phyloP scores from a whole-genome alignment of 202 grass and related monocot species.

The Setaria viridis region DNA sequence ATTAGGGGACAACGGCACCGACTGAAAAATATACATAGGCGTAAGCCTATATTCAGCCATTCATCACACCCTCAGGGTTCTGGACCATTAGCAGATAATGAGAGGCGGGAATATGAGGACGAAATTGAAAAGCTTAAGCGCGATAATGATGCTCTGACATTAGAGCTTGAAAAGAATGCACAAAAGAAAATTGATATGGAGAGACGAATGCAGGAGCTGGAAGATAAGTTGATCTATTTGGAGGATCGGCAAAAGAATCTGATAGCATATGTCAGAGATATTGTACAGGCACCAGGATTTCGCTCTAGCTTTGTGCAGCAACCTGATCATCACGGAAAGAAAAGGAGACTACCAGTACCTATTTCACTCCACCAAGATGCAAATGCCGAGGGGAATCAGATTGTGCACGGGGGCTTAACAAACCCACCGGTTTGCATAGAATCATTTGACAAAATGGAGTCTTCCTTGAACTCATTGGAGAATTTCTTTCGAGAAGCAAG shows the following conservation, averaged over 20 bases:
- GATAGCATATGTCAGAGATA: constrained; percentile 65
- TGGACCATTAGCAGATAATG: constrained; percentile 56
- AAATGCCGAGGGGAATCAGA: constrained; percentile 47
- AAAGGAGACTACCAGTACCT: constrained; percentile 60
- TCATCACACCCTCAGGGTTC: constrained; percentile 58
- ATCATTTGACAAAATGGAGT: constrained; percentile 92
- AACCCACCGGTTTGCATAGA: constrained; percentile 57
- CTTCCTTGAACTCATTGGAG: constrained; percentile 84
- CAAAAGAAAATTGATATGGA: constrained; percentile 68
- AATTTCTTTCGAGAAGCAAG: constrained; percentile 80
- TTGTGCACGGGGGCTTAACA: constrained; percentile 38
- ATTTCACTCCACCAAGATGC: constrained; percentile 59
- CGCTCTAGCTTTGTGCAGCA: constrained; percentile 58
- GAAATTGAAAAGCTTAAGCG: constrained; percentile 77
- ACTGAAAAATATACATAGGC: constrained; percentile 88
- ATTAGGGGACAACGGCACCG: constrained; percentile 62
- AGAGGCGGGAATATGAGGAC: constrained; percentile 76
- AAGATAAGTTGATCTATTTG: constrained; percentile 69
- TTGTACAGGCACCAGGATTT: constrained; percentile 68
- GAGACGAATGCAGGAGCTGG: constrained; percentile 75
- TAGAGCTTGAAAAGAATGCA: constrained; percentile 71
- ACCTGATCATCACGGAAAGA: constrained; percentile 70
- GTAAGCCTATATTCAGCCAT: constrained; percentile 95
- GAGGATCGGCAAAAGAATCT: constrained; percentile 64
- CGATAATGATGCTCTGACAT: constrained; percentile 62